phyloP scores from a whole-genome alignment of 441 rosid genomes.

The Pelargonium fulgidum region DNA sequence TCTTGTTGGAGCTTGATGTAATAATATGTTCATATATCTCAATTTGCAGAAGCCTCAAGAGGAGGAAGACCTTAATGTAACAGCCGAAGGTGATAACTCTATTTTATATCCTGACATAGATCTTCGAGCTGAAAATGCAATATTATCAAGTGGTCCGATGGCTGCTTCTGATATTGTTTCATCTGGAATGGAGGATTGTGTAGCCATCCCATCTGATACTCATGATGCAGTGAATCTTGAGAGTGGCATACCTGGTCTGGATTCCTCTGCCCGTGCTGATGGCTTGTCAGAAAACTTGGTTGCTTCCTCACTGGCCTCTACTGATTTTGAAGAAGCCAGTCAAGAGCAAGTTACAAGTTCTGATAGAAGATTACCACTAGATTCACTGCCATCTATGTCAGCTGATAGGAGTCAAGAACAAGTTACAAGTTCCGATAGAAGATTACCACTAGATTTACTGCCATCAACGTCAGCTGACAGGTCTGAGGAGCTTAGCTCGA shows the following conservation, averaged over 20 bases:
- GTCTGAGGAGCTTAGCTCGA: conserved; percentile 82
- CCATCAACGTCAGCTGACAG: conserved; percentile 68
- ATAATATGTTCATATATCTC: conserved; percentile 22
- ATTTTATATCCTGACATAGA: conserved; percentile 30
- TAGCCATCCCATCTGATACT: conserved; percentile 35
- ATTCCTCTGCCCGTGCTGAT: conserved; percentile 53
- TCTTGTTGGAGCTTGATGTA: conserved; percentile 2
- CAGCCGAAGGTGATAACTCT: conserved; percentile 23
- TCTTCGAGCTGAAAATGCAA: conserved; percentile 45
- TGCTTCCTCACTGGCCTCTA: conserved; percentile 53
- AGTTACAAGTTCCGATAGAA: conserved; percentile 47
- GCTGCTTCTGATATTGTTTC: conserved; percentile 40
- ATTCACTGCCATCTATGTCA: conserved; percentile 54
- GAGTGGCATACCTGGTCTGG: conserved; percentile 83
- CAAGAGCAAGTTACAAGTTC: conserved; percentile 55
- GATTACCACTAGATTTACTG: conserved; percentile 40
- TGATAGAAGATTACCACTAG: conserved; percentile 44
- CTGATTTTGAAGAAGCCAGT: conserved; percentile 57
- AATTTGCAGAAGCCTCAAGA: conserved; percentile 37
- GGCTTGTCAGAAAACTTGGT: conserved; percentile 49
- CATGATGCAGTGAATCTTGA: conserved; percentile 45
- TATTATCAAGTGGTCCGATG: conserved; percentile 34
- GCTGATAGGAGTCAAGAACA: conserved; percentile 70
- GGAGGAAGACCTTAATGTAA: conserved; percentile 41
- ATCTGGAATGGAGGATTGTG: conserved; percentile 35